Base-by-base conservation (phyloP, 345 rosid species). In the Streptanthus diversifolius region DNA sequence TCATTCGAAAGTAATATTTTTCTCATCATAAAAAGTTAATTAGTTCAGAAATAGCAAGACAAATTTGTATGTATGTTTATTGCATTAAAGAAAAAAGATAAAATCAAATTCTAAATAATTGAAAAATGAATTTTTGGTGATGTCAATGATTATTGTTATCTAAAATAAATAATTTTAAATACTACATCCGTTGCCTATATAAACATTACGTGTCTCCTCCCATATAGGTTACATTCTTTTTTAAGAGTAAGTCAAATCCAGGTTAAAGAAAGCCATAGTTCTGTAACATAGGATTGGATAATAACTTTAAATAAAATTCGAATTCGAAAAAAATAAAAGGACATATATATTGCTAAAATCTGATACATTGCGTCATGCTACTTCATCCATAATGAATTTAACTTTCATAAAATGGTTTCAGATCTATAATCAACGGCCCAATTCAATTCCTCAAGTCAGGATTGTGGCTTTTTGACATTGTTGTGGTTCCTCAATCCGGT, bases 391-490 rank as follows among this genome's bases (percentile, higher is more conserved):
- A 17, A 19, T 21, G 13, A 21, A 35, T 11, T 1, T 7, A 35
- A 33, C 54, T 57, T 58, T 36, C n/a, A 40, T 40, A 14, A 27
- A 52, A 53, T 63, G 76, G 76, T 53, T 63, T 53, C 1, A 21
- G 18, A 30, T 30, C 0, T 40, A 52, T 3, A 27, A 30, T 29
- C 30, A 10, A 30, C 45, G 76, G 76, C 76, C 76, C 76, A 72
- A 21, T 45, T 56, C 11, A 30, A n/a, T 29, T 54, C 53, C 13
- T 9, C n/a, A n/a, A 33, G 30, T 45, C 11, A 27, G 39, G 27
- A 59, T 59, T 6, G 7, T 21, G 35, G 36, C 66, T 25, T 22
- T 39, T 21, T 7, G 0, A 37, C 39, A 5, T 24, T 39, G 35
- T 39, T 17, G 25, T 39, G 49, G 66, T 61, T 35, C 51, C 8